A percentile compares a stretch with the other conserved stretches of the same genome.
Conservation (phyloP, 2,329 filamentous ascomycete genomes). For the Colletotrichum musae region DNA sequence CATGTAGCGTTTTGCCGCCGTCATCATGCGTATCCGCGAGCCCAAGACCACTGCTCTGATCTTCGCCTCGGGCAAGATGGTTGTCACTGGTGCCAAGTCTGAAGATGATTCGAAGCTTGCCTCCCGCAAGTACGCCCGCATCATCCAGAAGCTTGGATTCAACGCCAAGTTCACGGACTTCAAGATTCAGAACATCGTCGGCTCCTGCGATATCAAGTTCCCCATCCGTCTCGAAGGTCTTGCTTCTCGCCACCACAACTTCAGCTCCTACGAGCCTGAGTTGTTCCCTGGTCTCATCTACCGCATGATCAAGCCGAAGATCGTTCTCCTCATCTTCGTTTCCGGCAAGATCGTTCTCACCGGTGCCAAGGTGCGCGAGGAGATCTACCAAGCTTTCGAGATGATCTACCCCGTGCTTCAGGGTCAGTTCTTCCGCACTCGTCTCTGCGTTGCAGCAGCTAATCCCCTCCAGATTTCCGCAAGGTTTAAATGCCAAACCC, state of each 20-base stretch:
- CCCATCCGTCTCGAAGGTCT: constrained; percentile 96
- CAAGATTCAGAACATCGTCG: constrained; percentile 99
- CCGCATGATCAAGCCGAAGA: constrained; percentile 99
- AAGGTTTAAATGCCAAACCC: constrained; percentile 61
- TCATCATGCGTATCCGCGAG: constrained; percentile 99
- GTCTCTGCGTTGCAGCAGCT: constrained; percentile 35
- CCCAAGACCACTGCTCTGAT: constrained; percentile 98
- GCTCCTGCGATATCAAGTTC: constrained; percentile 99
- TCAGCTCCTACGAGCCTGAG: constrained; percentile 98
- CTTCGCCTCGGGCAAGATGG: constrained; percentile 99
- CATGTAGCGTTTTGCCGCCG: constrained; percentile 91
- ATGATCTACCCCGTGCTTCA: constrained; percentile 97
- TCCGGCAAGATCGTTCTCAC: constrained; percentile 98
- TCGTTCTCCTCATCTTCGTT: constrained; percentile 97
- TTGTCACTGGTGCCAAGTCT: constrained; percentile 97
- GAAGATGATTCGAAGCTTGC: constrained; percentile 98
- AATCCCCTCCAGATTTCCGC: constrained; percentile 64
- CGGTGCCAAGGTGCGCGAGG: constrained; percentile 96
- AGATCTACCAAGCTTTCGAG: constrained; percentile 97
- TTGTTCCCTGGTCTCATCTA: constrained; percentile 99
- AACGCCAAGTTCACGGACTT: constrained; percentile 99
- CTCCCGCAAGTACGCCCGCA: constrained; percentile 96
- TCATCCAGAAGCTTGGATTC: constrained; percentile 99
- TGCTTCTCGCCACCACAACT: constrained; percentile 97
- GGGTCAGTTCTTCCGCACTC: constrained; percentile 66